Evolutionary conservation across 164 flowering plant genomes (phyloP).

Genomic region (Houttuynia cordata): DNA sequence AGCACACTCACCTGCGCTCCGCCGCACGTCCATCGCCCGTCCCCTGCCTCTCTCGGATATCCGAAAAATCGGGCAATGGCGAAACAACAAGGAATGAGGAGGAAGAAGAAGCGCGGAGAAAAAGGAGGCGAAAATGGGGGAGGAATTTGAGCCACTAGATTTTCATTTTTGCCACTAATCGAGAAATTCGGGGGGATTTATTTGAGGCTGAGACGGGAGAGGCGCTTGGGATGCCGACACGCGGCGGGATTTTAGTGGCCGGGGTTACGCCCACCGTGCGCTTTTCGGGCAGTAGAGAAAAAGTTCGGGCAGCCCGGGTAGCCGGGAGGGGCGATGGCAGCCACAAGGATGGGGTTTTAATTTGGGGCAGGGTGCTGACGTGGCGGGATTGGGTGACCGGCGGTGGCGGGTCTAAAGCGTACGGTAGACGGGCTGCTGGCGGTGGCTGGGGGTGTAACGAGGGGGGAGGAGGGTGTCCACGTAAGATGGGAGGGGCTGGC

Average conservation of each 20-base stretch:
- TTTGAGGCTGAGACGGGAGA: conserved; percentile 1
- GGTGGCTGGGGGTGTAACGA: too few relatives aligned
- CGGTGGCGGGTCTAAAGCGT: not conserved
- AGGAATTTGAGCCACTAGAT: not conserved
- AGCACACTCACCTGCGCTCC: not conserved
- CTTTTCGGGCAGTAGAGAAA: not conserved
- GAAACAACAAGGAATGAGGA: too few relatives aligned
- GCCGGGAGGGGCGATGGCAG: not conserved
- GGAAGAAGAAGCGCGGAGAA: too few relatives aligned
- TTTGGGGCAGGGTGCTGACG: not conserved
- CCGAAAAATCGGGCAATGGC: not conserved
- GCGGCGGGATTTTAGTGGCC: conserved; percentile 1
- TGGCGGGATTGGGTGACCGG: not conserved
- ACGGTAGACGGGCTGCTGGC: too few relatives aligned
- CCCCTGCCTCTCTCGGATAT: too few relatives aligned
- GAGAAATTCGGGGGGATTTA: not conserved
- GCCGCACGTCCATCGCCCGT: not conserved
- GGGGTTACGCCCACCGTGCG: not conserved
- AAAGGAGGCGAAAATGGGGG: not conserved
- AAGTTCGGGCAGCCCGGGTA: not conserved
- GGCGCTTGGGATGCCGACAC: not conserved
- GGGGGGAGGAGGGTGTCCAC: too few relatives aligned
- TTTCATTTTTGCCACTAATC: not conserved
- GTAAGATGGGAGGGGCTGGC: too few relatives aligned
- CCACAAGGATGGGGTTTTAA: not conserved